Conservation (phyloP, 139 green algal genomes). For the Chlorella ohadii region DNA sequence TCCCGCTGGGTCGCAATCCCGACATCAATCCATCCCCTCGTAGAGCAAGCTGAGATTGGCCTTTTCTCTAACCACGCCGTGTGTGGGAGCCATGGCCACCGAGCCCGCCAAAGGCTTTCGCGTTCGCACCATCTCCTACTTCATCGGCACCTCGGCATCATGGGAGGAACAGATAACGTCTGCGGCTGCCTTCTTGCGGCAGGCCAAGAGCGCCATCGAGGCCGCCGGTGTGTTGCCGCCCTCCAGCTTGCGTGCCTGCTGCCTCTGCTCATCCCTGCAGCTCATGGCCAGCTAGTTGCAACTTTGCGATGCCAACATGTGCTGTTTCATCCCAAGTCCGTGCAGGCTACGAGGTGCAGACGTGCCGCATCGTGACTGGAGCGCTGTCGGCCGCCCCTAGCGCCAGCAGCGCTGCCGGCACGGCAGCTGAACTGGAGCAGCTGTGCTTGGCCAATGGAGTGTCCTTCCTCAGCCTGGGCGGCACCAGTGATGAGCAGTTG, state of each 20-base stretch:
- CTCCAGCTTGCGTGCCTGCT: background rate
- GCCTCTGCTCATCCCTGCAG: background rate
- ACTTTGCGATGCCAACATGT: too few relatives aligned
- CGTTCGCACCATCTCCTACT: constrained; percentile 43
- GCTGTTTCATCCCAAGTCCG: too few relatives aligned
- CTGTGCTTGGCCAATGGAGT: constrained; percentile 25
- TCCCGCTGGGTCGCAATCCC: too few relatives aligned
- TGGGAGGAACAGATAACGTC: constrained; percentile 17
- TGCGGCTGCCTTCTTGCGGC: constrained; percentile 31
- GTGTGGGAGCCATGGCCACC: too few relatives aligned
- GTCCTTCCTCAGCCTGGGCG: constrained; percentile 20
- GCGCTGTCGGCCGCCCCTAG: constrained; percentile 2
- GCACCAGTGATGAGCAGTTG: background rate
- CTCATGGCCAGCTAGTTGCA: background rate
- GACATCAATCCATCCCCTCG: too few relatives aligned
- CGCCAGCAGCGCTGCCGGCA: background rate
- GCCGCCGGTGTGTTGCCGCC: constrained; percentile 1
- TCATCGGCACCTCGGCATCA: background rate
- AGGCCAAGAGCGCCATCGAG: constrained; percentile 27
- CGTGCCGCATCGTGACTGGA: constrained; percentile 48
- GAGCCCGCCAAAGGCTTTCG: background rate
- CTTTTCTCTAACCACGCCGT: too few relatives aligned
- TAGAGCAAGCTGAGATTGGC: too few relatives aligned
- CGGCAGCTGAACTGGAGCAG: constrained; percentile 32
- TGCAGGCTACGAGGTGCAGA: constrained; percentile 64